Evolutionary conservation across 2,329 filamentous ascomycete species (phyloP), one percentile per base, ranked within the genome.

Genomic region (Lanzia echinophila): DNA sequence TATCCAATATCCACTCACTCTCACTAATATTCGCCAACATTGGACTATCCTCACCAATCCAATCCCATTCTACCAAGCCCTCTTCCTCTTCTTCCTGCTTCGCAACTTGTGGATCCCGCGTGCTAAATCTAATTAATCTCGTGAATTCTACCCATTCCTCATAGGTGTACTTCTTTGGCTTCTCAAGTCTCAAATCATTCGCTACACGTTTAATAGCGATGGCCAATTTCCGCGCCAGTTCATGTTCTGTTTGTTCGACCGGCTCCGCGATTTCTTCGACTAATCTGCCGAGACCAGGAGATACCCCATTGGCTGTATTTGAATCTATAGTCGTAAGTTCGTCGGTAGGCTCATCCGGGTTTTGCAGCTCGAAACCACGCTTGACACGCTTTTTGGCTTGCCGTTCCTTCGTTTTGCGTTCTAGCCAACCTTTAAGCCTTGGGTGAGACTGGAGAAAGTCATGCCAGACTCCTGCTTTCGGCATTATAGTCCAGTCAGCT

Each of bases 61-160:
- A 88, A 63, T 88, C 84, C 84, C 84, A 87, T 33, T 85, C 78
- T 1, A 86, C 71, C 17, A 84, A 63, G 0, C 79, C 81, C 28
- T 80, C 77, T n/a, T 79, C 74, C 19, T 79, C 76, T 54, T 81
- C 78, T 7, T 78, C 73, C 1, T 69, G 60, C 31, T 69, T 60
- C 2, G 69, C 60, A 11, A 67, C 64, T 6, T 67, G 60, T 2
- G 65, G 54, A 7, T 59, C 58, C 28, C 65, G 70, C 50, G 63
- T 67, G 36, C 69, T 78, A 59, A 84, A 83, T 2, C 79, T 73
- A 36, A 88, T 86, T 48, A 88, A 67, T 13, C 76, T 72, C 3
- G 81, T 83, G 56, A 84, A 84, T 54, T 82, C 77, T 3, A 81
- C 78, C 85, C 85, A 88, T 64, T 88, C 82, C 58, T 87, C 83